Evolutionary conservation across 345 rosid genomes (phyloP), one percentile per base, ranked within the genome.

Genomic region (Aethionema arabicum): DNA sequence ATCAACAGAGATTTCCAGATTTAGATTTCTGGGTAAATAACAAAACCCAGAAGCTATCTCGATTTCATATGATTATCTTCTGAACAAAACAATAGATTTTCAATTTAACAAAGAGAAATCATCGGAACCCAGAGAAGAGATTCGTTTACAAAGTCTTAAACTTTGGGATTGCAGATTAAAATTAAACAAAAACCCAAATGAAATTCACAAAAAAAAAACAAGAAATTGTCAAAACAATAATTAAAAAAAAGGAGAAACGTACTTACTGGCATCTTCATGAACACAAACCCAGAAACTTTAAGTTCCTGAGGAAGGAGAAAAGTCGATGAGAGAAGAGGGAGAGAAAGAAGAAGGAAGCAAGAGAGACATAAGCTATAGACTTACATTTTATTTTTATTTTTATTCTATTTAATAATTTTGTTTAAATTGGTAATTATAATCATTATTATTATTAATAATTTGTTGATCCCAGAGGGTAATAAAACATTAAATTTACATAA

Each of bases 191-290:
- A 48, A 6, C 54, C 35, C 21, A 12, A 0, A 5, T 21, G 11
- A 48, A 5, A 63, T 43, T 43, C 36, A 6, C 27, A 59, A 3
- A 31, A 13, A 4, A 7, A 30, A 8, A 13, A 35, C 13, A 11
- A 11, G 21, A 50, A 63, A 43, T 27, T 55, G 55, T 30, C 48
- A 60, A 72, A 35, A 8, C 2, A 65, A 4, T 37, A 11, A n/a
- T n/a, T n/a, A 59, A 11, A 45, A 9, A 38, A 48, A 61, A 53
- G 65, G 74, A 69, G 79, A 76, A 82, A 88, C 98, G 89, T 92
- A 92, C 98, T 92, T 92, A 92, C 98, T 86, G 89, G 98, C 95
- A 88, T 85, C 95, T 85, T 86, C 95, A 74, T 85, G 78, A 66
- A 79, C n/a, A 21, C 27, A 21, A 21, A 21, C 80, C 76, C 75